A percentile compares a stretch with the other conserved stretches of the same genome.
These are phyloP conservation scores for Pterocarpus macrocarpus DNA, from an alignment of 306 rosid genomes.

Conservation along the genomic window DNA sequence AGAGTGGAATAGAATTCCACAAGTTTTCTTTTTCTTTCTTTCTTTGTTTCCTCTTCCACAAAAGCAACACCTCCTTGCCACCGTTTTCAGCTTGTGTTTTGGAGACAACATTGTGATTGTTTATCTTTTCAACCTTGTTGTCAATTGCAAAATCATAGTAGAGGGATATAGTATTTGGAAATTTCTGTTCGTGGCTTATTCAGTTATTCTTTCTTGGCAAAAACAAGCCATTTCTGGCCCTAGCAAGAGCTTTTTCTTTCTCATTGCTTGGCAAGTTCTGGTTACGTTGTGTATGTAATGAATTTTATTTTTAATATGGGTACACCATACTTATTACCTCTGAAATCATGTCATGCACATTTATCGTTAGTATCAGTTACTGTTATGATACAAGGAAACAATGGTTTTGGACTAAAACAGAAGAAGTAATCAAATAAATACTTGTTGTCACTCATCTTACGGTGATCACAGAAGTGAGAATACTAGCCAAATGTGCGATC, in stretches of 20 bases:
- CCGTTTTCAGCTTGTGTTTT: background rate
- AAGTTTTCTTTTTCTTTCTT: background rate
- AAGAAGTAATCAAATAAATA: too few species aligned
- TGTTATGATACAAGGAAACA: too few species aligned
- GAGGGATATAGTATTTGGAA: background rate
- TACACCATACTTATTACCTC: background rate
- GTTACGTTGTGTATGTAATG: background rate
- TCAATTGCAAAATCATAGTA: background rate
- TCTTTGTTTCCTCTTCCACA: background rate
- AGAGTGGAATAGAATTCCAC: background rate
- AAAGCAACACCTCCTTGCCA: too few species aligned
- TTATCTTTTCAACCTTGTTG: background rate
- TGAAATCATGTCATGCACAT: slow-evolving; percentile 2
- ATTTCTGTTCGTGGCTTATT: background rate
- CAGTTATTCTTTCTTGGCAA: background rate
- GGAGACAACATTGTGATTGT: background rate
- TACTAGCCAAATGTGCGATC: too few species aligned
- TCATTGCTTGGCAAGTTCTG: background rate
- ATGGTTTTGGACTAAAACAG: too few species aligned
- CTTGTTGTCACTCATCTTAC: too few species aligned
- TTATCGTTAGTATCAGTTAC: background rate
- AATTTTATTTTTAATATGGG: background rate
- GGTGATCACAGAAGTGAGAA: too few species aligned
- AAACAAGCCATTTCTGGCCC: background rate
- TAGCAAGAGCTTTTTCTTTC: too few species aligned